A percentile compares a stretch with the other conserved stretches of the same genome.
Evolutionary conservation across 2,329 filamentous ascomycete genomes (phyloP).

Genomic region (Fusarium tanahbumbuense): DNA sequence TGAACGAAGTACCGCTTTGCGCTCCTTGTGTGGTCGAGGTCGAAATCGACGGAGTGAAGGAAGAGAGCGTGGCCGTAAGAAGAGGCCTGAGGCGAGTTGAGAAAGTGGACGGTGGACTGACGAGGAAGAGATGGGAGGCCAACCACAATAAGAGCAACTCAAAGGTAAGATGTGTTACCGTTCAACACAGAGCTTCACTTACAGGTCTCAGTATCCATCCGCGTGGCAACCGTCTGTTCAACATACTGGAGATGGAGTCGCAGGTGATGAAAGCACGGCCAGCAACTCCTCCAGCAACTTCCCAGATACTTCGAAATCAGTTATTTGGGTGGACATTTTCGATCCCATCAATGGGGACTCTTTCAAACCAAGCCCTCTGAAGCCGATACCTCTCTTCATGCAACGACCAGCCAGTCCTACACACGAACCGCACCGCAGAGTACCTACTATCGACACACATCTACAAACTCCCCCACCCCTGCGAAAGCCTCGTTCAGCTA

Average conservation of each 20-base stretch:
- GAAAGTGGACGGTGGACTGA: constrained; percentile 60
- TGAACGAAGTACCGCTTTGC: constrained; percentile 62
- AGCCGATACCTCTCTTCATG: constrained; percentile 64
- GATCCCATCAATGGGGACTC: constrained; percentile 59
- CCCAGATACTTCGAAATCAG: constrained; percentile 46
- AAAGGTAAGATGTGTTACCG: constrained; percentile 2
- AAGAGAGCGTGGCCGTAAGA: constrained; percentile 52
- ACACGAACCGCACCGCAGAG: constrained; percentile 11
- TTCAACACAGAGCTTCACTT: background rate
- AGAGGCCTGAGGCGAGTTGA: constrained; percentile 59
- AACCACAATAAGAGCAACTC: constrained; percentile 31
- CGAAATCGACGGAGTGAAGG: constrained; percentile 52
- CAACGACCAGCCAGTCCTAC: constrained; percentile 44
- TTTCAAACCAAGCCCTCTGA: constrained; percentile 62
- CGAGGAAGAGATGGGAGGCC: constrained; percentile 57
- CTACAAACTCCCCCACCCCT: constrained; percentile 21
- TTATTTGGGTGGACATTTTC: constrained; percentile 62
- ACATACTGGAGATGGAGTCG: constrained; percentile 10
- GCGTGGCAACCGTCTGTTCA: constrained; percentile 3
- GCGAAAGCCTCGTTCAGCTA: constrained; percentile 15
- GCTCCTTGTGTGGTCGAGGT: constrained; percentile 57
- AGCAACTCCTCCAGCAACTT: constrained; percentile 26
- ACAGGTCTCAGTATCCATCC: constrained; percentile 14
- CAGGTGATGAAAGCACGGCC: constrained; percentile 8
- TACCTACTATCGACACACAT: constrained; percentile 22